phyloP scores from a whole-genome alignment of 495 filamentous ascomycete genomes.

The Lepraria neglecta region DNA sequence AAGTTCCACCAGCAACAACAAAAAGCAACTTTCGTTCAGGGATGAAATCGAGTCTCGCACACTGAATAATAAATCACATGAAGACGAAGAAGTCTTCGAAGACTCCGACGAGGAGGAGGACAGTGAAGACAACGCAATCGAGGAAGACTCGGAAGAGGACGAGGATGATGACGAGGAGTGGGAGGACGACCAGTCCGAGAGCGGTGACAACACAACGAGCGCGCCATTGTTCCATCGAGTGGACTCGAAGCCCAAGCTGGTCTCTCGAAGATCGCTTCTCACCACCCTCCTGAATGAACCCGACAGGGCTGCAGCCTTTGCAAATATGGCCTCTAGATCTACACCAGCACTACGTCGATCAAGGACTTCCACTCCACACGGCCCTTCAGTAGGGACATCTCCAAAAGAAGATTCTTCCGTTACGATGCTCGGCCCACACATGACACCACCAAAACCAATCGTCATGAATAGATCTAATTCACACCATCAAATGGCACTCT shows the following conservation, averaged over 20 bases:
- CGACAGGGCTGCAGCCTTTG: slow-evolving; percentile 59
- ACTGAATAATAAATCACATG: slow-evolving; percentile 50
- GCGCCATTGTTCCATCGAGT: slow-evolving; percentile 79
- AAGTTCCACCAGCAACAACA: slow-evolving; percentile 46
- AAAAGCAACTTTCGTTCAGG: slow-evolving; percentile 75
- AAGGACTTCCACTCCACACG: slow-evolving; percentile 64
- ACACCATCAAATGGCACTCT: slow-evolving; percentile 59
- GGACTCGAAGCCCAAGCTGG: slow-evolving; percentile 78
- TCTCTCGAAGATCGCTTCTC: slow-evolving; percentile 79
- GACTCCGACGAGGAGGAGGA: slow-evolving; percentile 61
- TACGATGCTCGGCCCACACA: slow-evolving; percentile 66
- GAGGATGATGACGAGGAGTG: slow-evolving; percentile 44
- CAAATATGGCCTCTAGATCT: slow-evolving; percentile 65
- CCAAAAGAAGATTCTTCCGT: slow-evolving; percentile 64
- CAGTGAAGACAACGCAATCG: slow-evolving; percentile 75
- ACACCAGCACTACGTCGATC: slow-evolving; percentile 77
- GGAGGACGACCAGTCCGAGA: slow-evolving; percentile 91
- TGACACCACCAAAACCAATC: slow-evolving; percentile 81
- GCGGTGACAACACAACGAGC: slow-evolving; percentile 65
- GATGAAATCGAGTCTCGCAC: slow-evolving; percentile 64
- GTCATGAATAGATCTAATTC: slow-evolving; percentile 67
- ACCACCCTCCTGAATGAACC: slow-evolving; percentile 79
- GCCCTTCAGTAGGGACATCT: slow-evolving; percentile 65
- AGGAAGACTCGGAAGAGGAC: slow-evolving; percentile 79
- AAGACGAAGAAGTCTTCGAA: slow-evolving; percentile 70